Evolutionary conservation across 2,329 filamentous ascomycete genomes (phyloP).

Genomic region (Penicillium sp.): DNA sequence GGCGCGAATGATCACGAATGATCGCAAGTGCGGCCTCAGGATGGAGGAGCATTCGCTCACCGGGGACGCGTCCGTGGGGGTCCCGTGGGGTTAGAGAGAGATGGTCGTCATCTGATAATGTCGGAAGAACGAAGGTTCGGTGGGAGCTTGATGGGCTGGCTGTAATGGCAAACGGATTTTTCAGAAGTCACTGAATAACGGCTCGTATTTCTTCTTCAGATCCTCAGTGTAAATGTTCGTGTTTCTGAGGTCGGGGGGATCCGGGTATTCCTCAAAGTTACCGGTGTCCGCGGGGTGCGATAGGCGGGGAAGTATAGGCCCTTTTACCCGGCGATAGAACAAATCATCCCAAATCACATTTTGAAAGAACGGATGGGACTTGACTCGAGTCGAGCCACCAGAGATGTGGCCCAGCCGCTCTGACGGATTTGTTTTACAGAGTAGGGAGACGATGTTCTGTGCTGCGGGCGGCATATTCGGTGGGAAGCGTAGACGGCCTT

Average conservation of each 20-base stretch:
- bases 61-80: conserved; percentile 5
- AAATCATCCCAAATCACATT: conserved; percentile 63
- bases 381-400: conserved; percentile 60
- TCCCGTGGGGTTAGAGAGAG: background rate
- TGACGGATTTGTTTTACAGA: conserved; percentile 64
- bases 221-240: conserved; percentile 59
- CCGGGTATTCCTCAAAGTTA: conserved; percentile 67
- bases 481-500: conserved; percentile 62
- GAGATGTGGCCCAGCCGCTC: conserved; percentile 64
- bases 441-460: conserved; percentile 59
- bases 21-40: background rate
- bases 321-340: conserved; percentile 59
- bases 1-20: background rate
- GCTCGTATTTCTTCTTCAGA: conserved; percentile 60
- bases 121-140: background rate
- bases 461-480: conserved; percentile 59
- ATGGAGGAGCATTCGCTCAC: background rate
- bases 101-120: background rate
- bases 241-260: conserved; percentile 52
- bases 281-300: conserved; percentile 60
- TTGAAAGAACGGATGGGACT: conserved; percentile 62
- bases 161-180: background rate
- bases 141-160: background rate
- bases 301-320: conserved; percentile 63
- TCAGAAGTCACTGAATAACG: conserved; percentile 62